A percentile compares a stretch with the other conserved stretches of the same genome.
These are phyloP conservation scores for Massospora cicadina DNA, from an alignment of 371 early-diverging fungal species.

Conservation along the genomic window DNA sequence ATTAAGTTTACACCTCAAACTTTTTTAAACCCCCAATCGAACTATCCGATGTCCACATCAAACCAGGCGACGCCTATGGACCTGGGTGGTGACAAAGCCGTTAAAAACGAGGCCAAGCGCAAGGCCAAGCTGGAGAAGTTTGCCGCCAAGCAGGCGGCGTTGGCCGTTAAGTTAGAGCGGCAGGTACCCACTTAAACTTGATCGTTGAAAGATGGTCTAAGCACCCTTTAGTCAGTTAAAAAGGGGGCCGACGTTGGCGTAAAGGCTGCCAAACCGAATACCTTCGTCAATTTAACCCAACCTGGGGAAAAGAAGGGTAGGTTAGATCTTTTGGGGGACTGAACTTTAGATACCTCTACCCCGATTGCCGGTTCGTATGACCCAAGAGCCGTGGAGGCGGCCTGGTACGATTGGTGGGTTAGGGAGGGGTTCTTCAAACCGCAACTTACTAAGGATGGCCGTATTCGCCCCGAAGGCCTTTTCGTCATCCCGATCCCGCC, in stretches of 20 bases:
- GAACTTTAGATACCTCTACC: constrained; percentile 42
- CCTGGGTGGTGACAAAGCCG: constrained; percentile 34
- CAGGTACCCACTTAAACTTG: background rate
- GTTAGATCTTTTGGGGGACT: constrained; percentile 5
- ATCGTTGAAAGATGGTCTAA: background rate
- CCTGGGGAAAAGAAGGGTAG: constrained; percentile 80
- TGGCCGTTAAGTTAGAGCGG: constrained; percentile 16
- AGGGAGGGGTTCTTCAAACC: constrained; percentile 87
- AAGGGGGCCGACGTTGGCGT: constrained; percentile 42
- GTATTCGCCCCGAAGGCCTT: constrained; percentile 53
- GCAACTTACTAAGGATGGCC: constrained; percentile 47
- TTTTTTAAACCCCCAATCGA: no score
- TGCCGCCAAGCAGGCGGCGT: constrained; percentile 67
- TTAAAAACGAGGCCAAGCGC: constrained; percentile 82
- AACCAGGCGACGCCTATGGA: no score
- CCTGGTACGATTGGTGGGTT: constrained; percentile 94
- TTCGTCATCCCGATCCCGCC: constrained; percentile 96
- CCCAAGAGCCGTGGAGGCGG: constrained; percentile 83
- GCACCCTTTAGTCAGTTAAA: constrained; percentile 14
- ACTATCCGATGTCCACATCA: no score
- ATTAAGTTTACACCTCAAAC: no score
- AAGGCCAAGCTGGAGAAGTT: constrained; percentile 87
- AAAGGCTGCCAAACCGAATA: constrained; percentile 24
- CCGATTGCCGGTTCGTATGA: constrained; percentile 76
- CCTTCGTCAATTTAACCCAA: constrained; percentile 63